Conservation (phyloP, 306 rosid species). For the Abrus pulchellus region DNA sequence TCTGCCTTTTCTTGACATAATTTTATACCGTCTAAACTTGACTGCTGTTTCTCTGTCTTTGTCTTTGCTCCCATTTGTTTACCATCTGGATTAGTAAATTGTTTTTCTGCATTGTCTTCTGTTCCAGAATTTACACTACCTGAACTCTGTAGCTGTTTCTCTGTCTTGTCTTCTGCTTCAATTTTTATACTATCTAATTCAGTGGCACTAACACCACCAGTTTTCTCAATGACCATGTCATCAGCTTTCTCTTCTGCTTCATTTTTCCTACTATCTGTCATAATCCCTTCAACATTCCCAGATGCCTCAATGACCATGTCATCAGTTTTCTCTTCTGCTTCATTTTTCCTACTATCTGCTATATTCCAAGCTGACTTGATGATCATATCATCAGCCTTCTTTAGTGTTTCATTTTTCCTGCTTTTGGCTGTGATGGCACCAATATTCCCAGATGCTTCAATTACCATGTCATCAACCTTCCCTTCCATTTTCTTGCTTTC, state of each 20-base stretch:
- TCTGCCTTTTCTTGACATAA: conserved; percentile 31
- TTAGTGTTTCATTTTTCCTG: conserved; percentile 41
- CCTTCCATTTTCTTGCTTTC: conserved; percentile 44
- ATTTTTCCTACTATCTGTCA: conserved; percentile 11
- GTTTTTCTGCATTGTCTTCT: conserved; percentile 36
- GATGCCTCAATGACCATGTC: conserved; percentile 38
- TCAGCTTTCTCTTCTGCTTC: conserved; percentile 44
- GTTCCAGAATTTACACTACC: conserved; percentile 36
- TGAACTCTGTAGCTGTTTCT: conserved; percentile 42
- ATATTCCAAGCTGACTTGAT: conserved; percentile 27
- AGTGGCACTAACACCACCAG: conserved; percentile 32
- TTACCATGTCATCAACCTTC: conserved; percentile 45
- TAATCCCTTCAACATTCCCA: conserved; percentile 3
- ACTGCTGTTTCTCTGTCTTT: conserved; percentile 46
- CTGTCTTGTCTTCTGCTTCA: conserved; percentile 50
- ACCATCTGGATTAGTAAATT: conserved; percentile 1
- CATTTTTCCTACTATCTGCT: conserved; percentile 34
- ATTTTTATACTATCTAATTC: conserved; percentile 38
- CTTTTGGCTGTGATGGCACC: conserved; percentile 18
- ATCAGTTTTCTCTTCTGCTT: conserved; percentile 33
- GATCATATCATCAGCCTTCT: conserved; percentile 40
- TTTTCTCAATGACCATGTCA: conserved; percentile 38
- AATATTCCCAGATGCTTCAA: conserved; percentile 35
- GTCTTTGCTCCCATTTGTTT: conserved; percentile 45
- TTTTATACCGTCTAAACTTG: conserved; percentile 48